Conservation (phyloP, 1,284 basidiomycete genomes). For the Trichosporon coremiiforme region DNA sequence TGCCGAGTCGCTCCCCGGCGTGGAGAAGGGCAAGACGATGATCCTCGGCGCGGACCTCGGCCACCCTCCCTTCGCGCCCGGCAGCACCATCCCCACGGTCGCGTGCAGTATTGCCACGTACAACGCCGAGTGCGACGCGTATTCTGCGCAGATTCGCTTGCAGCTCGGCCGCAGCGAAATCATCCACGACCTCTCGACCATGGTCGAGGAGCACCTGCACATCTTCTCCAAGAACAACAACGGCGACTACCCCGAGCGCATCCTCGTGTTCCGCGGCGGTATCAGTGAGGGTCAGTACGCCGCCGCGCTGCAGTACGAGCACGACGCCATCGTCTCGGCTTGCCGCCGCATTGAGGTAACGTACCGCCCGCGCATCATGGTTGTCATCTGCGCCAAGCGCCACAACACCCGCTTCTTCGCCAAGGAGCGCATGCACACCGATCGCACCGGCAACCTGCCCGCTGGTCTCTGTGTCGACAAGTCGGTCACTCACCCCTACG, state of each 20-base stretch:
- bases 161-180: conserved; percentile 56
- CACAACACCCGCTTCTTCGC: conserved; percentile 58
- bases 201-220: conserved; percentile 48
- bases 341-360: conserved; percentile 32
- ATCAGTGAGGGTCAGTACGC: conserved; percentile 59
- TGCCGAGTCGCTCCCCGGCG: conserved; percentile 48
- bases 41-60: conserved; percentile 48
- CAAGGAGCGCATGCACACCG: conserved; percentile 40
- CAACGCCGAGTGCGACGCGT: conserved; percentile 49
- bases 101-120: conserved; percentile 58
- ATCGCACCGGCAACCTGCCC: conserved; percentile 57
- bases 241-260: conserved; percentile 49
- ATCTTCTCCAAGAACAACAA: conserved; percentile 46
- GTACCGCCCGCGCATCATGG: conserved; percentile 41
- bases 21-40: conserved; percentile 45
- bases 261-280: conserved; percentile 58
- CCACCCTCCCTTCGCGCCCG: conserved; percentile 48
- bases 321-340: conserved; percentile 50
- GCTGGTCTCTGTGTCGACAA: conserved; percentile 51
- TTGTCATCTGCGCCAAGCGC: conserved; percentile 52
- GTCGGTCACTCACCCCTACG: conserved; percentile 56
- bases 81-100: conserved; percentile 50
- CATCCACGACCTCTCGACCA: conserved; percentile 43
- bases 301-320: conserved; percentile 54
- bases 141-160: conserved; percentile 55